Evolutionary conservation across 345 rosid genomes (phyloP).

Genomic region (Salix brachista): DNA sequence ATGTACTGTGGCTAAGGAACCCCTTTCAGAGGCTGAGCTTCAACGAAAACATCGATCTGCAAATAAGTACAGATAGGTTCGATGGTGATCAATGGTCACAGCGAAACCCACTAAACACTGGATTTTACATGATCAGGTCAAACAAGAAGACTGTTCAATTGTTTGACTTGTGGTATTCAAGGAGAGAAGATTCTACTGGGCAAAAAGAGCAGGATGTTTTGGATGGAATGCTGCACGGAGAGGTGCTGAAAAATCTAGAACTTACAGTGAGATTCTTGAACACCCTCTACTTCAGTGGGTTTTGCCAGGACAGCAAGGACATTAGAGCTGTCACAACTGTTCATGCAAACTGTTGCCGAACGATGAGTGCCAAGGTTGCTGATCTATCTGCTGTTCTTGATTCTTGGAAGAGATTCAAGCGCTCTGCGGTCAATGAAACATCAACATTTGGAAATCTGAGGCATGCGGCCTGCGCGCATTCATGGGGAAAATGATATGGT

Average conservation of each 20-base stretch:
- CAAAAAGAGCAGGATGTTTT: constrained; percentile 78
- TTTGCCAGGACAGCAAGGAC: constrained; percentile 60
- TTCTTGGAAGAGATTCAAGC: constrained; percentile 56
- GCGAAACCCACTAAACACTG: constrained; percentile 49
- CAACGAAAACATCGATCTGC: constrained; percentile 48
- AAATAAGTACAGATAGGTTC: constrained; percentile 55
- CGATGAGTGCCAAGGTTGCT: constrained; percentile 53
- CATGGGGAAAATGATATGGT: not conserved
- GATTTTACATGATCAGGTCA: constrained; percentile 62
- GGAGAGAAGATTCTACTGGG: constrained; percentile 47
- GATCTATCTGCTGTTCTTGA: constrained; percentile 53
- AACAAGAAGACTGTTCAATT: constrained; percentile 64
- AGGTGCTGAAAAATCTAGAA: constrained; percentile 32
- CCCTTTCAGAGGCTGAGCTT: constrained; percentile 42
- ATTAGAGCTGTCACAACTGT: constrained; percentile 49
- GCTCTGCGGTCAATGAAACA: not conserved
- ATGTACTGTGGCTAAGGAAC: constrained; percentile 70
- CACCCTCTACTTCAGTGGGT: constrained; percentile 67
- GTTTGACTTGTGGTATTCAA: constrained; percentile 57
- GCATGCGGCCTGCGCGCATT: constrained; percentile 5
- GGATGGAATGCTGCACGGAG: constrained; percentile 31
- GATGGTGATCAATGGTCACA: constrained; percentile 31
- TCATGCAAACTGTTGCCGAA: constrained; percentile 86
- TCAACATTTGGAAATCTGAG: not conserved
- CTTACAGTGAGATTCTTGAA: constrained; percentile 45